phyloP scores from a whole-genome alignment of 257 asterid genomes.

The Phtheirospermum japonicum region DNA sequence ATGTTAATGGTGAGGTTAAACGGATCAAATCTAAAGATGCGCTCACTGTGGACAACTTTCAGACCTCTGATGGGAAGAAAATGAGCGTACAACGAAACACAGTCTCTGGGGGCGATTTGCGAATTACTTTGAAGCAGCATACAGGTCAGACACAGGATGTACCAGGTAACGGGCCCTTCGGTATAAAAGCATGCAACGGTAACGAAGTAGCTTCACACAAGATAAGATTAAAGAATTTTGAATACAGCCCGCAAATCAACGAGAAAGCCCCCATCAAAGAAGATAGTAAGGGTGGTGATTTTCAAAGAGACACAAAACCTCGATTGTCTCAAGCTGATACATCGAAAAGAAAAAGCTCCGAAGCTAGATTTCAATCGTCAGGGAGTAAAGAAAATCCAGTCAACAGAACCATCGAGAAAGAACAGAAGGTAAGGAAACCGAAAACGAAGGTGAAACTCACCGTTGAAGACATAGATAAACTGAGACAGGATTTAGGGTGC shows the following conservation, averaged over 20 bases:
- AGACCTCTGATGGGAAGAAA: conserved; percentile 39
- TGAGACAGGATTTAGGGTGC: conserved; percentile 67
- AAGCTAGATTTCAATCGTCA: conserved; percentile 31
- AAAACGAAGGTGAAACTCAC: conserved; percentile 40
- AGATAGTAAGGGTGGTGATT: conserved; percentile 44
- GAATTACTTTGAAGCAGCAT: conserved; percentile 36
- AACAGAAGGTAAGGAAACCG: conserved; percentile 37
- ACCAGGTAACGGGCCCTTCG: conserved; percentile 32
- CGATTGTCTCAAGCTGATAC: conserved; percentile 41
- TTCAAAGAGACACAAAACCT: conserved; percentile 49
- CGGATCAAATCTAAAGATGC: conserved; percentile 41
- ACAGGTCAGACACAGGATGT: conserved; percentile 38
- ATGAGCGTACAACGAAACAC: conserved; percentile 34
- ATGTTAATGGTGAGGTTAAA: conserved; percentile 38
- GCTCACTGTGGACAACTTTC: conserved; percentile 30
- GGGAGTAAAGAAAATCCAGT: conserved; percentile 38
- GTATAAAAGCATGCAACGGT: conserved; percentile 30
- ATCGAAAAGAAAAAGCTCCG: conserved; percentile 32
- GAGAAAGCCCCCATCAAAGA: conserved; percentile 34
- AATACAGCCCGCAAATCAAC: conserved; percentile 30
- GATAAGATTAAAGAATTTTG: conserved; percentile 51
- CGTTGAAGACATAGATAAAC: conserved; percentile 53
- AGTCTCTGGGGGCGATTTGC: conserved; percentile 37
- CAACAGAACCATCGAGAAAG: conserved; percentile 38
- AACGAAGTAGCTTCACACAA: conserved; percentile 44